Evolutionary conservation across 108 stramenopile genomes (phyloP), one percentile per base, ranked within the genome.

Genomic region (Discostella pseudostelligera): DNA sequence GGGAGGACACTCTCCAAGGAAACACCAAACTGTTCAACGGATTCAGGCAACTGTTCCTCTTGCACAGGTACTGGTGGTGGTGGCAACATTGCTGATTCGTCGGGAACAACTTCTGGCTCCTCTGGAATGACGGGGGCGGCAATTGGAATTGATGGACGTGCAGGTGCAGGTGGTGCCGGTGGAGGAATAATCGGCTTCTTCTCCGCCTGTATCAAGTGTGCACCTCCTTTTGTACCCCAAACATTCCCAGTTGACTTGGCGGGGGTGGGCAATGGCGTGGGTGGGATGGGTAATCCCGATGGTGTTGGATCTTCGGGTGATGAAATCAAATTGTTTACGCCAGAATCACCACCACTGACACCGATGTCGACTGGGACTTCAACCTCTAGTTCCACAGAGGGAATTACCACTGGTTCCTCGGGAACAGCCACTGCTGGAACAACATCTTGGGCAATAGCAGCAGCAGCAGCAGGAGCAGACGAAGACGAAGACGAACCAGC

Each of bases 181-280:
- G 79, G 25, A 53, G 85, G 68, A n/a, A 65, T 72, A 12, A 73
- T 67, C 45, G 81, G 78, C 37, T 74, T 73, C 46, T 87, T 85
- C 67, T 79, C 86, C 3, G 84, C 83, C 67, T 79, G 81, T 64
- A 94, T 90, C 65, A 94, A 77, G 74, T 87, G 87, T 32, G 92
- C 92, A 13, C 85, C 86, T 56, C 92, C 92, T 59, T 87, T 90
- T 0, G 92, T 87, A 9, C 85, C 92, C 92, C 92, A 94, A 24
- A 94, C 92, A 80, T 94, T 94, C 56, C 89, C 87, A 24, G 58
- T 36, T 32, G 69, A 57, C 37, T 48, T 22, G 28, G 83, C 42
- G 45, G 82, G 59, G 16, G 81, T 40, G 29, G 65, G 36, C 45
- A 64, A 39, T 32, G 65, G 43, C n/a, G 58, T 48, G 6, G 64